phyloP scores from a whole-genome alignment of 2,329 filamentous ascomycete species.

The Chaetomium olivaceum region DNA sequence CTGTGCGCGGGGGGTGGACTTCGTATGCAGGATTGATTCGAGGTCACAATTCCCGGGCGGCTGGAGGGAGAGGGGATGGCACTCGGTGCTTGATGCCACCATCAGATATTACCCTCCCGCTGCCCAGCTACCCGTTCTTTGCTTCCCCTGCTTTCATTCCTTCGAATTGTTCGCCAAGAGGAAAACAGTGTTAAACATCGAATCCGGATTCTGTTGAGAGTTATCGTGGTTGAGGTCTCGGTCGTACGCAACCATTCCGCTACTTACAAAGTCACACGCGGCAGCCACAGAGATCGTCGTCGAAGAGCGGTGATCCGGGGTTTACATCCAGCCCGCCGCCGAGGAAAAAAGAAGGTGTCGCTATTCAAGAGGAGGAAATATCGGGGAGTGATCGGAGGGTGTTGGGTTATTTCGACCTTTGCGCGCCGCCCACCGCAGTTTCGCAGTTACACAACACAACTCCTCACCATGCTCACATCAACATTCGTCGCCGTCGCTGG shows the following conservation, averaged over 20 bases:
- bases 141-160: slow-evolving; percentile 18
- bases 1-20: slow-evolving; percentile 10
- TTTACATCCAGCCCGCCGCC: slow-evolving; percentile 13
- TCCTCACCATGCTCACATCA: slow-evolving; percentile 49
- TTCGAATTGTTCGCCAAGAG: slow-evolving; percentile 2
- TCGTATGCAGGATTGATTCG: slow-evolving; percentile 24
- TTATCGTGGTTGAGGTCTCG: slow-evolving; percentile 8
- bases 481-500: slow-evolving; percentile 47
- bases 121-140: slow-evolving; percentile 19
- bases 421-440: neutral
- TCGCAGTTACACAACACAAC: slow-evolving; percentile 15
- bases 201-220: neutral
- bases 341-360: slow-evolving; percentile 4
- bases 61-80: slow-evolving; percentile 31
- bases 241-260: slow-evolving; percentile 12
- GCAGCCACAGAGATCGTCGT: slow-evolving; percentile 25
- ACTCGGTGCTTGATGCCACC: slow-evolving; percentile 22
- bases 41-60: slow-evolving; percentile 31
- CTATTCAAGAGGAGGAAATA: slow-evolving; percentile 11
- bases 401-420: neutral
- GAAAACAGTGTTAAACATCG: slow-evolving; percentile 3
- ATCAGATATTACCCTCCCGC: slow-evolving; percentile 31
- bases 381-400: neutral
- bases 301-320: slow-evolving; percentile 23
- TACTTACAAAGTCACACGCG: slow-evolving; percentile 10